Conservation (phyloP, 768 basidiomycete species). For the Mycena belliarum region DNA sequence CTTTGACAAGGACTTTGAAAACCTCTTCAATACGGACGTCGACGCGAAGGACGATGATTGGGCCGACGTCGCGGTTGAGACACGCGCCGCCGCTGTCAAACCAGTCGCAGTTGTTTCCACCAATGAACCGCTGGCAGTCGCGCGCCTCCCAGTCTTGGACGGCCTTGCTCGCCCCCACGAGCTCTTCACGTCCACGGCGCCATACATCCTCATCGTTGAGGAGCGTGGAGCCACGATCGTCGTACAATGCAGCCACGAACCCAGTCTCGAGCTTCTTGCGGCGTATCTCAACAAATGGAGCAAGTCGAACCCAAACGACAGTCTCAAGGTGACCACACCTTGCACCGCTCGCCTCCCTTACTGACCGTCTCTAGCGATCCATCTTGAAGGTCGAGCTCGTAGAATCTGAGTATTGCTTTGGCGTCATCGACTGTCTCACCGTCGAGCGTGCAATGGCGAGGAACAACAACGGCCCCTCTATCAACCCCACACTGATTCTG, state of each 20-base stretch:
- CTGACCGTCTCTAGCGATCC: slow-evolving; percentile 26
- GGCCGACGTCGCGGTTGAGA: slow-evolving; percentile 31
- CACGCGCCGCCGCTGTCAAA: neutral
- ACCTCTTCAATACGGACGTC: slow-evolving; percentile 25
- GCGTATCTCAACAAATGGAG: slow-evolving; percentile 41
- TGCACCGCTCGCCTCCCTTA: neutral
- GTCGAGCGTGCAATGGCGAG: slow-evolving; percentile 32
- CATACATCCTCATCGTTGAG: slow-evolving; percentile 38
- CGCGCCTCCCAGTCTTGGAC: slow-evolving; percentile 31
- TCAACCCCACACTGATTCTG: slow-evolving; percentile 38
- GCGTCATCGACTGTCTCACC: slow-evolving; percentile 34
- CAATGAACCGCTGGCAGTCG: slow-evolving; percentile 9
- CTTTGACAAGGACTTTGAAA: slow-evolving; percentile 38
- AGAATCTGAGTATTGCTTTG: slow-evolving; percentile 37
- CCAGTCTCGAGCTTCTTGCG: slow-evolving; percentile 35
- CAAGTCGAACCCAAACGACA: slow-evolving; percentile 31
- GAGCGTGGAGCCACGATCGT: slow-evolving; percentile 27
- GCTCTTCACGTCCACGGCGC: slow-evolving; percentile 31
- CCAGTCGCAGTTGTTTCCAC: neutral
- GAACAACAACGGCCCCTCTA: slow-evolving; percentile 5
- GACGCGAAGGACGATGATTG: slow-evolving; percentile 31
- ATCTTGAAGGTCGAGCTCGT: slow-evolving; percentile 33
- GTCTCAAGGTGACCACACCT: slow-evolving; percentile 25
- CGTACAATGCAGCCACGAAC: slow-evolving; percentile 40
- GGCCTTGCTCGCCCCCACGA: slow-evolving; percentile 34